A percentile compares a stretch with the other conserved stretches of the same genome.
Conservation (phyloP, 306 rosid species). For the Echinosophora koreensis region DNA sequence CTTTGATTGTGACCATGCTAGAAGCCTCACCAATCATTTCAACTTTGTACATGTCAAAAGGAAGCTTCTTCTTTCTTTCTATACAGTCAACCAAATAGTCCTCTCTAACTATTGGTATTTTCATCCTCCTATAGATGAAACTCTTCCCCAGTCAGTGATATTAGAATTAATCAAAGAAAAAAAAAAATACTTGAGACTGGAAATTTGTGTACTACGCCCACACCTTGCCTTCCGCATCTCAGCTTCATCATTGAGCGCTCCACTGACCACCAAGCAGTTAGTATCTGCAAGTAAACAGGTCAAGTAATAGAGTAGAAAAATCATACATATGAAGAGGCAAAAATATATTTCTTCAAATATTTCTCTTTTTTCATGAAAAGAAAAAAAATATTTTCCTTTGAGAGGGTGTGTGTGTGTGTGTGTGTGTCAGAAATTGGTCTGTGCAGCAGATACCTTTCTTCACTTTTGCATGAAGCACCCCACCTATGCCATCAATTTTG, state of each 20-base stretch:
- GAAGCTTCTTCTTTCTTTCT: constrained; percentile 80
- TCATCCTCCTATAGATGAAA: constrained; percentile 80
- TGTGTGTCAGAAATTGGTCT: constrained; percentile 30
- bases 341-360: neutral
- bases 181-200: constrained; percentile 40
- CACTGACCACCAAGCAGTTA: constrained; percentile 85
- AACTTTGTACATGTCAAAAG: constrained; percentile 75
- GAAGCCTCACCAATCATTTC: constrained; percentile 77
- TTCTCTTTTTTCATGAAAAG: neutral
- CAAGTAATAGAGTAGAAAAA: constrained; percentile 30
- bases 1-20: constrained; percentile 91
- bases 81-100: constrained; percentile 89
- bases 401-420: too few relatives aligned
- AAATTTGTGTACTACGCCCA: constrained; percentile 42
- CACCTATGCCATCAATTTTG: constrained; percentile 73
- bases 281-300: constrained; percentile 71
- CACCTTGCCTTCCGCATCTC: constrained; percentile 92
- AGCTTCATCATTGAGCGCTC: constrained; percentile 64
- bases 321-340: constrained; percentile 21
- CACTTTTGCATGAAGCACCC: constrained; percentile 78
- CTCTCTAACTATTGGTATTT: constrained; percentile 84
- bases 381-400: too few relatives aligned
- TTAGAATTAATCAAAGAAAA: constrained; percentile 29
- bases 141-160: constrained; percentile 28
- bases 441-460: constrained; percentile 70